Base-by-base conservation (phyloP, 306 rosid species). In the Casuarina equisetifolia region DNA sequence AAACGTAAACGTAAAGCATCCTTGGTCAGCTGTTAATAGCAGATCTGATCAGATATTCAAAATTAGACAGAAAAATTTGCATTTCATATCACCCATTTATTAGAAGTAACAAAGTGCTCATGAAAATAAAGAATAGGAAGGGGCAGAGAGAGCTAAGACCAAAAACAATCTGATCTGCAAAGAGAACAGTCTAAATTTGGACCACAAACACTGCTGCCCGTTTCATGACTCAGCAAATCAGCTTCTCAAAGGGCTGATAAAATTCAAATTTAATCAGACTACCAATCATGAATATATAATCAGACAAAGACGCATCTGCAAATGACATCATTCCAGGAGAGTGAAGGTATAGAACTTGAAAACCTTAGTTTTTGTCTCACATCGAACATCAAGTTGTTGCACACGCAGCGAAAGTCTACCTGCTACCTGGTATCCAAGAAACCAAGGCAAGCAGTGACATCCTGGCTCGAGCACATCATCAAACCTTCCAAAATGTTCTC, bases 361-460 rank as follows among this genome's bases (percentile, higher is more conserved):
- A 51, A 86, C 92, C 97, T 89, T 91, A 1, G 94, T 89, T 57
- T 89, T 91, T 6, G 92, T 86, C 75, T 89, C 97, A 43, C 92
- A 90, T 15, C 80, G 76, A 13, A 91, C 91, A 79, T 85, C 89
- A 38, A 91, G 85, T 76, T 91, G 92, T 72, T 84, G 89, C 68
- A 91, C 94, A 16, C 94, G 94, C 5, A 90, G 69, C 1, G 94
- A 80, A 11, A 91, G 84, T 58, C 78, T 67, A 75, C 94, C 91
- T 39, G 90, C 91, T 13, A 88, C 58, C 83, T 81, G 76, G 78
- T 72, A 85, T 12, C 94, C 94, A 2, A 88, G 5, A 73, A 89
- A 90, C 97, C 97, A 86, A 72, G 97, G 92, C 80, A 91, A 55
- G 36, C 89, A 88, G 79, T 90, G 97, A 25, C 91, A 85, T 39